Conservation (phyloP, 2,329 filamentous ascomycete genomes). For the Whalleya microplaca region DNA sequence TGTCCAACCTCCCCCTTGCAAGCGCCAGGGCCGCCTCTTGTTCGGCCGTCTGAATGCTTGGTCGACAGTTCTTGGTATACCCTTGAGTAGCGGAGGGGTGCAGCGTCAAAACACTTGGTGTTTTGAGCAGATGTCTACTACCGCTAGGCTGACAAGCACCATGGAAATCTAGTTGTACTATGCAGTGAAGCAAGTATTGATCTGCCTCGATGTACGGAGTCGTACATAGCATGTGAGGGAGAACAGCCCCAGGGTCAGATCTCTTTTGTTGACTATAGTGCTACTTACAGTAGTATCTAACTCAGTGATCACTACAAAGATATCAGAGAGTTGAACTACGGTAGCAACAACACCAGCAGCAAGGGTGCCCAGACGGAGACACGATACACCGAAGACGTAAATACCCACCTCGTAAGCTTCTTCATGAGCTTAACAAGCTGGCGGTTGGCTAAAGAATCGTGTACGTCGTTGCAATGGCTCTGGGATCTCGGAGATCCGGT, state of each 20-base stretch:
- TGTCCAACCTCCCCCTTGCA: constrained; percentile 25
- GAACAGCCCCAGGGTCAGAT: too few species aligned
- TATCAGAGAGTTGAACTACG: too few species aligned
- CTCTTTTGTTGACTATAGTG: too few species aligned
- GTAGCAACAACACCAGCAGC: too few species aligned
- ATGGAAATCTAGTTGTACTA: not conserved
- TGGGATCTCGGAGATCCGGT: constrained; percentile 23
- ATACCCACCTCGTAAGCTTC: not conserved
- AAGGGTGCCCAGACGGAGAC: too few species aligned
- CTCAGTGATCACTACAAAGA: too few species aligned
- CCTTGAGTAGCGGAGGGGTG: constrained; percentile 21
- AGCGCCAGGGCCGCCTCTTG: constrained; percentile 37
- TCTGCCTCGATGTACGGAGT: not conserved
- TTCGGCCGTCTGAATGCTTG: constrained; percentile 26
- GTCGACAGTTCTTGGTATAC: constrained; percentile 21
- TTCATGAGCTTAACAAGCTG: not conserved
- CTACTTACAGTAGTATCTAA: too few species aligned
- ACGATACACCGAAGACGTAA: not conserved
- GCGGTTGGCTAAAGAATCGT: not conserved
- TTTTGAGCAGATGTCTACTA: constrained; percentile 19
- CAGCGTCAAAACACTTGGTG: constrained; percentile 34
- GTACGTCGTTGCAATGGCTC: not conserved
- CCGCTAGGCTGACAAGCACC: constrained; percentile 6
- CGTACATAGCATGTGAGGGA: not conserved
- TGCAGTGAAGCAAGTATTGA: not conserved